phyloP scores from a whole-genome alignment of 352 stramenopile genomes.

The Blastocystis sp. region DNA sequence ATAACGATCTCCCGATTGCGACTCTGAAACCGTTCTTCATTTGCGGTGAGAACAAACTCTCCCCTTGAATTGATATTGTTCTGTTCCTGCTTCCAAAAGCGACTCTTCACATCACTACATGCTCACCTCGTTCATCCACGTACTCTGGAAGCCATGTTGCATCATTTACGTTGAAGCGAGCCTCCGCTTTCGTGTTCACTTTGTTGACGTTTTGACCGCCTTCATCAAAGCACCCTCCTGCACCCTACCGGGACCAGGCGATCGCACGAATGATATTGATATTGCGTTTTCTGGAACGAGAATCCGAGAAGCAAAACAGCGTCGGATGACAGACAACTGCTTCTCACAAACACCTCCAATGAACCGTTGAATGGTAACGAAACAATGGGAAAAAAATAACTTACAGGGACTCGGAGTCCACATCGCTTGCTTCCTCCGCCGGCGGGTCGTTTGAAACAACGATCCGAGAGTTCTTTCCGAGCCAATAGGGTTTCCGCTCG shows the following conservation, averaged over 20 bases:
- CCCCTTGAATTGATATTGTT: constrained; percentile 59
- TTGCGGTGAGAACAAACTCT: constrained; percentile 58
- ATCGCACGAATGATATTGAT: constrained; percentile 37
- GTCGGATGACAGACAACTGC: too few relatives aligned
- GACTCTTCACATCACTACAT: constrained; percentile 50
- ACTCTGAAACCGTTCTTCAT: constrained; percentile 58
- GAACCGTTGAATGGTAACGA: too few relatives aligned
- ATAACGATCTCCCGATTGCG: constrained; percentile 57
- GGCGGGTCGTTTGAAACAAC: too few relatives aligned
- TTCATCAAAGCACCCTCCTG: neutral
- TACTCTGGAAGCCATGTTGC: constrained; percentile 15
- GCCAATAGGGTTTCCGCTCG: neutral
- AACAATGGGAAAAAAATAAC: too few relatives aligned
- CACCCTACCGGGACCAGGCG: neutral
- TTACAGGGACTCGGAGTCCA: too few relatives aligned
- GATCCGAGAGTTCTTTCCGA: too few relatives aligned
- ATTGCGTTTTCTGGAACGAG: neutral
- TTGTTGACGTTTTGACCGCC: constrained; percentile 59
- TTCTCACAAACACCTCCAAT: too few relatives aligned
- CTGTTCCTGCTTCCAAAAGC: constrained; percentile 53
- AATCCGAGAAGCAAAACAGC: too few relatives aligned
- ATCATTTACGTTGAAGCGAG: constrained; percentile 56
- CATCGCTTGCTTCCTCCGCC: too few relatives aligned
- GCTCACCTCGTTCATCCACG: neutral
- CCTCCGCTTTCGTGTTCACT: constrained; percentile 58